Evolutionary conservation across 768 basidiomycete genomes (phyloP).

Genomic region (Gautieria morchelliformis): DNA sequence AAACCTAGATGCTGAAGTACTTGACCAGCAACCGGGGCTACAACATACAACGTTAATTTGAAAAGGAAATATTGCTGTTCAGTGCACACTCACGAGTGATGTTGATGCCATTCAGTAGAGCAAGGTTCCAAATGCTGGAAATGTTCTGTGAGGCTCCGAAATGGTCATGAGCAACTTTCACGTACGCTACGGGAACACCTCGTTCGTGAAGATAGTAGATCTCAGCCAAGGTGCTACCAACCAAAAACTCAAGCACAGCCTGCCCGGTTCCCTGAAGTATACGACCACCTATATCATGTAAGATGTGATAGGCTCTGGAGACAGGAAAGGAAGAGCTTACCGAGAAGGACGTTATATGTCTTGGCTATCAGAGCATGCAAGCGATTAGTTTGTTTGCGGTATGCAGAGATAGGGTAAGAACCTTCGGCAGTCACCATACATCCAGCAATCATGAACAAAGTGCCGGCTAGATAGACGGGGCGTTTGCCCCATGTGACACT

Average conservation of each 20-base stretch:
- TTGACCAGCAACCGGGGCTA: conserved; percentile 11
- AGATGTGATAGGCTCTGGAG: too few relatives aligned
- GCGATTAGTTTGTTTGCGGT: not conserved
- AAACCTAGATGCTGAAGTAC: conserved; percentile 11
- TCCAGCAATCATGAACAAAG: not conserved
- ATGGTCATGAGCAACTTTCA: not conserved
- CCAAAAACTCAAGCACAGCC: conserved; percentile 2
- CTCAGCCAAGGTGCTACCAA: conserved; percentile 4
- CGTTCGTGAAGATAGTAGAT: conserved; percentile 7
- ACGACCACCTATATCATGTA: not conserved
- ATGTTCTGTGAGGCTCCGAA: too few relatives aligned
- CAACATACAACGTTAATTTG: not conserved
- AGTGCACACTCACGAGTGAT: conserved; percentile 3
- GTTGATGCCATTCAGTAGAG: conserved; percentile 13
- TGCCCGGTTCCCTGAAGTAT: conserved; percentile 6
- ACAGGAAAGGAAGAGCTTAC: not conserved
- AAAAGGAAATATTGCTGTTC: not conserved
- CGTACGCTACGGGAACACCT: not conserved
- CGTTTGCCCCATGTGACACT: conserved; percentile 5
- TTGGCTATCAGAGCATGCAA: not conserved
- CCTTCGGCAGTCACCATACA: too few relatives aligned
- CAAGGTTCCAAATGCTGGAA: conserved; percentile 10
- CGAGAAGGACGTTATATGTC: not conserved
- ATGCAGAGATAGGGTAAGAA: too few relatives aligned
- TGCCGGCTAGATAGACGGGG: not conserved